These are phyloP conservation scores for Ochromonas danica DNA, from an alignment of 108 stramenopile species.

Conservation along the genomic window DNA sequence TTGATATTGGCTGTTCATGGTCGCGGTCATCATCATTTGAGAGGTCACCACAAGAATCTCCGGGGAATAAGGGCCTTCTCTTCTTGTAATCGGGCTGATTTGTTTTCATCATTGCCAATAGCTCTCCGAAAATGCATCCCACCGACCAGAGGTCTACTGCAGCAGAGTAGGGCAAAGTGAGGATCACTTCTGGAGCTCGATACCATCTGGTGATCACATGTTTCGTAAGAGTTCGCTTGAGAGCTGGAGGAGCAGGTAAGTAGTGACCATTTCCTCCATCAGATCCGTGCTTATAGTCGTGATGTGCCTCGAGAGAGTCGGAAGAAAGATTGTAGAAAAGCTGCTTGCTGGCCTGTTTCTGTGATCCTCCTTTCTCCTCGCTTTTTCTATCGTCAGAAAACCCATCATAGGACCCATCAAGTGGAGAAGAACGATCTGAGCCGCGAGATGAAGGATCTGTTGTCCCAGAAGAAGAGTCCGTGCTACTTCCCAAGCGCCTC, in stretches of 20 bases:
- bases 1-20: too few species aligned
- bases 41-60: constrained; percentile 54
- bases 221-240: constrained; percentile 24
- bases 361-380: background rate
- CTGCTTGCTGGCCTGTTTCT: constrained; percentile 17
- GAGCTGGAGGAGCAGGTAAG: constrained; percentile 42
- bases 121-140: constrained; percentile 64
- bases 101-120: constrained; percentile 51
- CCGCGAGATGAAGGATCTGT: background rate
- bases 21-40: background rate
- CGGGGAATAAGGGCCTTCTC: constrained; percentile 89
- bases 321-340: background rate
- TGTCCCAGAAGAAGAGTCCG: background rate
- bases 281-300: background rate
- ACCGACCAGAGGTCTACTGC: constrained; percentile 93
- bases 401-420: background rate
- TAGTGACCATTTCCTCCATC: background rate
- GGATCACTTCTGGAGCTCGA: constrained; percentile 35
- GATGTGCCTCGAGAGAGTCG: background rate
- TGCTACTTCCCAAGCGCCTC: background rate
- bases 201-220: constrained; percentile 21
- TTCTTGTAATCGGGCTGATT: constrained; percentile 66
- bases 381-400: constrained; percentile 11
- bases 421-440: too few species aligned
- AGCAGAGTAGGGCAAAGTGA: constrained; percentile 84